Evolutionary conservation across 208 protist species (phyloP).

Genomic region (Spongospora subterranea): DNA sequence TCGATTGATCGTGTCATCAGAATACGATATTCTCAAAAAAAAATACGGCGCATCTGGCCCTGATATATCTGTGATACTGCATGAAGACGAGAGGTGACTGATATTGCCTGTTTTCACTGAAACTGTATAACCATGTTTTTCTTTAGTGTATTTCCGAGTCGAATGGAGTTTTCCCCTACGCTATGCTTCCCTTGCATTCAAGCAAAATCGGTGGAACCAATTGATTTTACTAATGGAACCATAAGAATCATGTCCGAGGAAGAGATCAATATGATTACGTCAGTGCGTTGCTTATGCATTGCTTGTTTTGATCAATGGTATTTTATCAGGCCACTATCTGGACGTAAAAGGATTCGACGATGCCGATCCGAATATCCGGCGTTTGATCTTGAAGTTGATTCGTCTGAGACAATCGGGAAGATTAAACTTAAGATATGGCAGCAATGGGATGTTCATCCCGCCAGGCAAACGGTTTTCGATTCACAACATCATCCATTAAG

Average conservation of each 20-base stretch:
- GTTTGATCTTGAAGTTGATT: constrained; percentile 16
- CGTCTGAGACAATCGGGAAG: background rate
- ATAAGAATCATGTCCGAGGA: background rate
- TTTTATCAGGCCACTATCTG: background rate
- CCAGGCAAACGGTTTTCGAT: background rate
- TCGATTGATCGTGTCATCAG: background rate
- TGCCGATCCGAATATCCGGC: background rate
- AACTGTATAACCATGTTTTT: background rate
- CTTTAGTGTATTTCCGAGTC: background rate
- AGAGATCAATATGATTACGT: background rate
- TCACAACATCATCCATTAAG: background rate
- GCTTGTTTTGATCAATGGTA: background rate
- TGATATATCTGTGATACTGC: background rate
- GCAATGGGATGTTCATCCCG: constrained; percentile 9
- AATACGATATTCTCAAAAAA: background rate
- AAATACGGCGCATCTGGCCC: background rate
- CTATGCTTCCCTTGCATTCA: background rate
- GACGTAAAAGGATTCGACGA: background rate
- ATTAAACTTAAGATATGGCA: background rate
- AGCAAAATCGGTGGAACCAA: background rate
- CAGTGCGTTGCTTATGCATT: background rate
- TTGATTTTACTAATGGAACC: background rate
- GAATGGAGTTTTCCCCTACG: background rate
- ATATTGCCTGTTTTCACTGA: background rate
- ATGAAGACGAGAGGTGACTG: background rate